These are phyloP conservation scores for Stephania cephalantha DNA, from an alignment of 164 flowering plant species.

Conservation along the genomic window DNA sequence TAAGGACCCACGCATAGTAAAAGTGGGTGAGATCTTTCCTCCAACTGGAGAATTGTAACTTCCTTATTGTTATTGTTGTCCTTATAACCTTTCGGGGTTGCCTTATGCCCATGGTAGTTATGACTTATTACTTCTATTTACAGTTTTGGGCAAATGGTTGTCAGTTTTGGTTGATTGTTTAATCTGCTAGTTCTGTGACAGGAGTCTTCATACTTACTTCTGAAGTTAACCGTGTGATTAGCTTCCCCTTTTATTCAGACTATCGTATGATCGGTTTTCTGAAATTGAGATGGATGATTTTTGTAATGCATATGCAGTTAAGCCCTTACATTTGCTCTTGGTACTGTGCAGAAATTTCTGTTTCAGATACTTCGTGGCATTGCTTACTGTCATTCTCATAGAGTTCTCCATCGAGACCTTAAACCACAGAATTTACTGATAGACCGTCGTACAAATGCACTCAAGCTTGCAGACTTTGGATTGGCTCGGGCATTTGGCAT, in stretches of 20 bases:
- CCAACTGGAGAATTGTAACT: constrained; percentile 5
- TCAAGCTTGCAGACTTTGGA: constrained; percentile 96
- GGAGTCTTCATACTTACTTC: not conserved
- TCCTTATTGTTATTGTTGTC: constrained; percentile 1
- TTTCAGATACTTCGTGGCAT: constrained; percentile 94
- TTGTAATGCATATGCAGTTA: not conserved
- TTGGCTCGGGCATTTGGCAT: constrained; percentile 96
- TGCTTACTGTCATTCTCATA: constrained; percentile 90
- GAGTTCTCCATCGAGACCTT: constrained; percentile 89
- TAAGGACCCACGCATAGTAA: constrained; percentile 61
- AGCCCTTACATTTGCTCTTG: not conserved
- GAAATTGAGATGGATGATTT: not conserved
- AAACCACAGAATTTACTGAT: constrained; percentile 93
- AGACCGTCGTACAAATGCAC: constrained; percentile 76
- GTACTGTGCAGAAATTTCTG: constrained; percentile 58
- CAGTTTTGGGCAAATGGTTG: not conserved
- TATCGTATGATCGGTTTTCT: not conserved
- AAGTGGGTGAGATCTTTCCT: constrained; percentile 52
- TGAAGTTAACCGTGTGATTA: not conserved
- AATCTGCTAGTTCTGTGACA: not conserved
- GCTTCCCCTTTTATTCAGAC: not conserved
- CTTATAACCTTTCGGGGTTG: not conserved
- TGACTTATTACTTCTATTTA: not conserved
- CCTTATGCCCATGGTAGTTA: not conserved
- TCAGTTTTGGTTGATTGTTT: not conserved